Evolutionary conservation across 305 asterid species (phyloP), one percentile per base, ranked within the genome.

Genomic region (Fraxinus sp.): DNA sequence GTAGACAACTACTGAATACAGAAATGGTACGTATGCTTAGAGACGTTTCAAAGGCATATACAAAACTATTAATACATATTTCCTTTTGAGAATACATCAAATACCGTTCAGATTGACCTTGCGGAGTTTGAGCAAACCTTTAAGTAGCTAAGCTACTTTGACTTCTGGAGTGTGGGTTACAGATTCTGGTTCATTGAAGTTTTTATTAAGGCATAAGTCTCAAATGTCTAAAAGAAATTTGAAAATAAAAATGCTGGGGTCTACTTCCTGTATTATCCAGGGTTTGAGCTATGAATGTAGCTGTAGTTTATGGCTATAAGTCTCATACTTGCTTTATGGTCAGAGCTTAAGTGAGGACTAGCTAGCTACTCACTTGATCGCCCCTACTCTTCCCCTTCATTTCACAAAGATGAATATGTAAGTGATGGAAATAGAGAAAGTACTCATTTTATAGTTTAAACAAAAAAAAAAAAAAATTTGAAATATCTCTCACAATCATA

Each of bases 11-110:
- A 81, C 84, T 92, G 85, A 86, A 91, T 85, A 39, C 94, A 46
- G 99, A 96, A 91, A 88, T 96, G 98, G 99, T 96, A 89, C 59
- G 87, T 83, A 83, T 70, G 79, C 71, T 79, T 41, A 43, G 75
- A 30, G 83, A 37, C 79, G 59, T 80, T 62, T 39, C 32, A 68
- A 73, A 30, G 64, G 49, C 24, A 57, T 24, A 16, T 11, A 78
- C 66, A 66, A 52, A 16, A 11, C 35, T 59, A 64, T 78, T 16
- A 75, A 55, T 75, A 55, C 79, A 55, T 11, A 70, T 33, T 64
- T 35, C 37, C 28, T 41, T 71, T 43, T 20, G 59, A 73, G 46
- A 36, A 52, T 78, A 18, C 76, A 77, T 78, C 33, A 66, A 18
- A 68, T 43, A 64, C 57, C 74, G 64, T 64, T 68, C 57, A 75